A percentile compares a stretch with the other conserved stretches of the same genome.
Conservation (phyloP, 2,329 filamentous ascomycete genomes). For the Alternaria sp. region DNA sequence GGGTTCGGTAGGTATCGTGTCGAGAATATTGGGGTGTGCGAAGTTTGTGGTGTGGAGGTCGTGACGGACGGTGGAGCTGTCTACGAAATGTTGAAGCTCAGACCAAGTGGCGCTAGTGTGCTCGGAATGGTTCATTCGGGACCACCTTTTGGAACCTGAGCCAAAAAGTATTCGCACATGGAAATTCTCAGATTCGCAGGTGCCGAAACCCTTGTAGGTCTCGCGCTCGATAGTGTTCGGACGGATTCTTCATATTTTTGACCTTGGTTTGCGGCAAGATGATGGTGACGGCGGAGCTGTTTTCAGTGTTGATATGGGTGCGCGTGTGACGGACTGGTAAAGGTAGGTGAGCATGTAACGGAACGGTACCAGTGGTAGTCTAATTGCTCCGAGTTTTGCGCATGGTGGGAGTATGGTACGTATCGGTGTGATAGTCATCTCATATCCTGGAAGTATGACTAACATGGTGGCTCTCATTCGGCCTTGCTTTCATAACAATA, state of each 20-base stretch:
- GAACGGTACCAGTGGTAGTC: not conserved
- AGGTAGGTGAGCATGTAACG: not conserved
- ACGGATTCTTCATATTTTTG: not conserved
- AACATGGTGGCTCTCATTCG: not conserved
- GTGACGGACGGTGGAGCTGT: slow-evolving; percentile 3
- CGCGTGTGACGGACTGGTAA: slow-evolving; percentile 34
- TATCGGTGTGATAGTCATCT: not conserved
- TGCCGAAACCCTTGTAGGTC: not conserved
- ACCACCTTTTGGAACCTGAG: not conserved
- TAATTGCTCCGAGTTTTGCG: not conserved
- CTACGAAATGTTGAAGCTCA: slow-evolving; percentile 20
- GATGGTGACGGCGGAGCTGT: slow-evolving; percentile 65
- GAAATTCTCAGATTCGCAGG: not conserved
- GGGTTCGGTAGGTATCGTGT: not conserved
- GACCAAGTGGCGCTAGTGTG: slow-evolving; percentile 13
- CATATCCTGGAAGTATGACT: not conserved
- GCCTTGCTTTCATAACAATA: too few species aligned
- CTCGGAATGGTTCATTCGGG: not conserved
- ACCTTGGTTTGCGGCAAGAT: not conserved
- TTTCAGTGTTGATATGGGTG: slow-evolving; percentile 36
- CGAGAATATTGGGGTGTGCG: not conserved
- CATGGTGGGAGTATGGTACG: not conserved
- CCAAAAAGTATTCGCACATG: not conserved
- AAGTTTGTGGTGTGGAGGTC: slow-evolving; percentile 7
- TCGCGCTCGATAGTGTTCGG: not conserved